phyloP scores from a whole-genome alignment of 2,329 filamentous ascomycete genomes.

The Tolypocladium pustulatum region DNA sequence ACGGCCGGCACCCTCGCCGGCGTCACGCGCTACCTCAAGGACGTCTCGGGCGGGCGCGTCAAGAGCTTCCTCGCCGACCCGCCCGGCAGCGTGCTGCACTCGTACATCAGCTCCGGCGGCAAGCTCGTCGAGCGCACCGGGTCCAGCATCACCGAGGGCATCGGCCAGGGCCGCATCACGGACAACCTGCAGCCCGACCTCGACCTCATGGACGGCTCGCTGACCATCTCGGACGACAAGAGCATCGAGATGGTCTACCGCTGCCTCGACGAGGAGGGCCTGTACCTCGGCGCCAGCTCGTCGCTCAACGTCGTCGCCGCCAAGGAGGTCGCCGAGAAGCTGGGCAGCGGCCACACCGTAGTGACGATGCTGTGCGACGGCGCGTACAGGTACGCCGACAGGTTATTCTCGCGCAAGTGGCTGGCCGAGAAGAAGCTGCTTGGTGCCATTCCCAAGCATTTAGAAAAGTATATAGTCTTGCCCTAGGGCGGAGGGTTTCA shows the following conservation, averaged over 20 bases:
- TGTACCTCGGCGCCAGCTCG: slow-evolving; percentile 91
- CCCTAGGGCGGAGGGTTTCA: slow-evolving; percentile 37
- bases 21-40: slow-evolving; percentile 80
- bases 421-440: slow-evolving; percentile 75
- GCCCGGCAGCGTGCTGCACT: slow-evolving; percentile 85
- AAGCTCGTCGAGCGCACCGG: slow-evolving; percentile 72
- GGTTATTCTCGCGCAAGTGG: slow-evolving; percentile 89
- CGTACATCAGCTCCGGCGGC: slow-evolving; percentile 78
- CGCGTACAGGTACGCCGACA: slow-evolving; percentile 93
- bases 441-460: slow-evolving; percentile 67
- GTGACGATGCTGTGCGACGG: slow-evolving; percentile 93
- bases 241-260: slow-evolving; percentile 97
- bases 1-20: slow-evolving; percentile 89
- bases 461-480: slow-evolving; percentile 91
- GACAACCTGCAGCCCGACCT: slow-evolving; percentile 86
- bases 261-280: slow-evolving; percentile 87
- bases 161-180: slow-evolving; percentile 93
- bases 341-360: slow-evolving; percentile 81
- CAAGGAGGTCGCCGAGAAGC: slow-evolving; percentile 81
- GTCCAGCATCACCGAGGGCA: slow-evolving; percentile 91
- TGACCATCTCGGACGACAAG: slow-evolving; percentile 84
- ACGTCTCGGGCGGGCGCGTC: slow-evolving; percentile 64
- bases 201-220: slow-evolving; percentile 69
- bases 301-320: slow-evolving; percentile 92
- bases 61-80: slow-evolving; percentile 89